Evolutionary conservation across 225 moss, liverwort and hornwort species (phyloP), one percentile per base, ranked within the genome.

Genomic region (Bryoerythrophyllum caledonicum): DNA sequence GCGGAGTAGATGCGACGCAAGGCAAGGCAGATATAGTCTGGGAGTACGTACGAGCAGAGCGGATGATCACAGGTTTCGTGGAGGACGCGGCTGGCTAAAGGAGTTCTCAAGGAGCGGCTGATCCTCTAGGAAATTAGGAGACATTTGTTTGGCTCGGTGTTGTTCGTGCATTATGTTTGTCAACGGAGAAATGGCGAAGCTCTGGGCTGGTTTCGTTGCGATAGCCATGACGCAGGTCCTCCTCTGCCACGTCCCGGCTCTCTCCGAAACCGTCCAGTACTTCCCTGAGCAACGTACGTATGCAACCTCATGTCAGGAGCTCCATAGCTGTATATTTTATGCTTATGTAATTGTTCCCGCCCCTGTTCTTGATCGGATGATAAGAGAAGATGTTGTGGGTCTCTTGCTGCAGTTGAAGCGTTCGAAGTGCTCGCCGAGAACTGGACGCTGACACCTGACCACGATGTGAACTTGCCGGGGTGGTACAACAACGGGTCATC

Each of bases 391-490:
- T 5, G 21, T 52, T 52, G 52, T 28, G 30, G 68, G 11, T 52
- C 30, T 6, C 13, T 12, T 21, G 53, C 21, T 21, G 52, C 32
- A 68, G 68, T 68, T 8, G 23, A 68, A 13, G 68, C 68, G 8
- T 68, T 68, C 53, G 28, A 32, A 14, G 12, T 7, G 8, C 34
- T 68, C 14, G 32, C 34, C 53, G 8, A 21, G 34, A 68, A 35
- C n/a, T 68, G 68, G 68, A n/a, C 53, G 2, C 10, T 8, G 35
- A 53, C 68, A n/a, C 68, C 51, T n/a, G 51, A 67, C 67, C 28
- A n/a, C 20, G 49, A 67, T 28, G 67, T 67, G 30, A 67, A 67
- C 66, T 10, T 66, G 48, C 67, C 67, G 19, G 67, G 67, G 28
- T 67, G 67, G 67, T 49, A 49, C 67, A 30, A 49, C 67, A 12